Evolutionary conservation across 2,329 filamentous ascomycete species (phyloP), one percentile per base, ranked within the genome.

Genomic region (Arthroderma uncinatum): DNA sequence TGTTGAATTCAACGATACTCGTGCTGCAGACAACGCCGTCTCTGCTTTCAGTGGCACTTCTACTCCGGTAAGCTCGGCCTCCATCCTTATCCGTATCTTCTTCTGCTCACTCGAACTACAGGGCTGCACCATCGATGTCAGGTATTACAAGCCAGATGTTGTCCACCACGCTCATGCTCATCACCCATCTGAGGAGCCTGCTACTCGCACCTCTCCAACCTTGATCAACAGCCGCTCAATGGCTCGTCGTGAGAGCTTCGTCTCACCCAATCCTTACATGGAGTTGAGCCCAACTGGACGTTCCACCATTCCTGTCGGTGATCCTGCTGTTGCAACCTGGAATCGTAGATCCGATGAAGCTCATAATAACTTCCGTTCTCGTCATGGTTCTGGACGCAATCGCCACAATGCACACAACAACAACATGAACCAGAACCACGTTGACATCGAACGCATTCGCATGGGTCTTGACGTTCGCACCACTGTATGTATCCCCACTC

Each of bases 401-500:
- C 57, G 63, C 42, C 36, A 58, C 33, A 68, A 71, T 52, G 54
- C 64, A 34, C 23, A 50, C n/a, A 30, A 30, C 25, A 50, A n/a
- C 34, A 68, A 61, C 42, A 36, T 37, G 28, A 72, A 72, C 55
- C 74, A 76, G 60, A 76, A 76, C 58, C 65, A 71, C 39, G 73
- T 77, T 36, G 73, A 76, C 59, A 66, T 71, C 23, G 68, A 72
- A 52, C 68, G 72, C n/a, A 76, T 77, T 58, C 69, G 70, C 23
- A 63, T 82, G 14, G 86, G 86, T 8, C 79, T 81, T 48, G 86
- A 90, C 67, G 85, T 89, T 58, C 81, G 86, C 54, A 89, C 86
- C 7, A 90, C 86, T 0, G 86, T 87, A 74, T 71, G 80, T 73
- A 25, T 44, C 7, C 36, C 10, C 16, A 1, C 19, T 37, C 5